phyloP scores from a whole-genome alignment of 306 rosid genomes.

The Erythrophleum fordii region DNA sequence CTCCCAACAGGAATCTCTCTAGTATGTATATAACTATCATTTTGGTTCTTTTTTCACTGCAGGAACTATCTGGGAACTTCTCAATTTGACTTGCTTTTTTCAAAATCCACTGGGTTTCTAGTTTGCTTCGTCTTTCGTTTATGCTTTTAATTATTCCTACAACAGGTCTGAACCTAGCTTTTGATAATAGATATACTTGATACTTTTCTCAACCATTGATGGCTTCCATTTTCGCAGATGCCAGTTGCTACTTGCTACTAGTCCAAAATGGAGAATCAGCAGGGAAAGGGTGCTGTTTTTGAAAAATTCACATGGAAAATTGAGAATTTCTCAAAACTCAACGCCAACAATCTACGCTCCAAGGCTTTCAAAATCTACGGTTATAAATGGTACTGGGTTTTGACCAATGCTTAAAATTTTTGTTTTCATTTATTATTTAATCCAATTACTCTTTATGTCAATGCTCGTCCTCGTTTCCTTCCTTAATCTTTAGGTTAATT shows the following conservation, averaged over 20 bases:
- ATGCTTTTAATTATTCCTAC: neutral
- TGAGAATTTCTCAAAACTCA: slow-evolving; percentile 41
- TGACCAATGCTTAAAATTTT: too few relatives aligned
- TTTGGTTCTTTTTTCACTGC: neutral
- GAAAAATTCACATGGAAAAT: slow-evolving; percentile 43
- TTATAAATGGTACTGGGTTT: slow-evolving; percentile 36
- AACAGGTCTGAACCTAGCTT: neutral
- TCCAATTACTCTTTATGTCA: too few relatives aligned
- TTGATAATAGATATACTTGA: neutral
- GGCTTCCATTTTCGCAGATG: slow-evolving; percentile 10
- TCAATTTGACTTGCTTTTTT: neutral
- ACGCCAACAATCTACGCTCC: slow-evolving; percentile 41
- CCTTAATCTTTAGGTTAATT: neutral
- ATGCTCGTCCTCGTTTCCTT: neutral
- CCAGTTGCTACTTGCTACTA: neutral
- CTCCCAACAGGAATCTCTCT: neutral
- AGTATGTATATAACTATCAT: neutral
- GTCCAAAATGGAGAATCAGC: slow-evolving; percentile 34
- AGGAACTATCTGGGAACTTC: neutral
- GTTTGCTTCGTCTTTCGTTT: neutral
- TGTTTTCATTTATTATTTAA: too few relatives aligned
- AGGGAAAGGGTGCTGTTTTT: neutral
- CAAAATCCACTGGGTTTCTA: neutral
- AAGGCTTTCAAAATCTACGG: slow-evolving; percentile 38
- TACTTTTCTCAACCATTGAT: too few relatives aligned